phyloP scores from a whole-genome alignment of 2,329 filamentous ascomycete genomes.

The Venturia oleaginea region DNA sequence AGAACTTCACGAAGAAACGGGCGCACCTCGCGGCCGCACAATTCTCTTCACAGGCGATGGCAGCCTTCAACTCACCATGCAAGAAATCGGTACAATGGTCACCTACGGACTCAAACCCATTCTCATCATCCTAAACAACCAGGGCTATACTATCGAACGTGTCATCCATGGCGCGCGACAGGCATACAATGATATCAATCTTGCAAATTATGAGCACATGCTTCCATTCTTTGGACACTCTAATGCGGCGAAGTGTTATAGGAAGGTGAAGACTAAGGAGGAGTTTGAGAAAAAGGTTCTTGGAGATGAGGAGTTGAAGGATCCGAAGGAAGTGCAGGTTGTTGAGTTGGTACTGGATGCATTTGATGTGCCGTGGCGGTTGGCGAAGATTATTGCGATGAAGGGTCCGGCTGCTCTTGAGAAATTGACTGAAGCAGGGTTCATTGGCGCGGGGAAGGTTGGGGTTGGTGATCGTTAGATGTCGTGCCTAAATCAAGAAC shows the following conservation, averaged over 20 bases:
- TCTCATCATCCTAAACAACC: constrained; percentile 38
- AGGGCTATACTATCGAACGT: constrained; percentile 39
- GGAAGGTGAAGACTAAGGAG: constrained; percentile 27
- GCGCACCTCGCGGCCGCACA: constrained; percentile 29
- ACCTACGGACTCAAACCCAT: constrained; percentile 26
- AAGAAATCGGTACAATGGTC: constrained; percentile 57
- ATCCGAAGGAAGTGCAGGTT: constrained; percentile 28
- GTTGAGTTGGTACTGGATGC: constrained; percentile 35
- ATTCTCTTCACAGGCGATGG: constrained; percentile 55
- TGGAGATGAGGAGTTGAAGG: constrained; percentile 21
- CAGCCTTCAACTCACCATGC: constrained; percentile 56
- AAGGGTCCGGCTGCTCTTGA: neutral
- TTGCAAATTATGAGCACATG: constrained; percentile 30
- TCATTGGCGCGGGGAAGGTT: constrained; percentile 8
- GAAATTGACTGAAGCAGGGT: constrained; percentile 3
- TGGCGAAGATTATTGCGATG: constrained; percentile 3
- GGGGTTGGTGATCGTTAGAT: constrained; percentile 6
- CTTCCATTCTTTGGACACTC: constrained; percentile 33
- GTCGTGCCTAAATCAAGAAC: too few relatives aligned
- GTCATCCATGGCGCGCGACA: constrained; percentile 36
- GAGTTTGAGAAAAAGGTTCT: constrained; percentile 29
- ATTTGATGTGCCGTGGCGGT: constrained; percentile 30
- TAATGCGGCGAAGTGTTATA: constrained; percentile 25
- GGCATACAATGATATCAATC: constrained; percentile 32
- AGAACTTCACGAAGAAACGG: constrained; percentile 30